Conservation (phyloP, 108 stramenopile species). For the Parietichytrium sp. region DNA sequence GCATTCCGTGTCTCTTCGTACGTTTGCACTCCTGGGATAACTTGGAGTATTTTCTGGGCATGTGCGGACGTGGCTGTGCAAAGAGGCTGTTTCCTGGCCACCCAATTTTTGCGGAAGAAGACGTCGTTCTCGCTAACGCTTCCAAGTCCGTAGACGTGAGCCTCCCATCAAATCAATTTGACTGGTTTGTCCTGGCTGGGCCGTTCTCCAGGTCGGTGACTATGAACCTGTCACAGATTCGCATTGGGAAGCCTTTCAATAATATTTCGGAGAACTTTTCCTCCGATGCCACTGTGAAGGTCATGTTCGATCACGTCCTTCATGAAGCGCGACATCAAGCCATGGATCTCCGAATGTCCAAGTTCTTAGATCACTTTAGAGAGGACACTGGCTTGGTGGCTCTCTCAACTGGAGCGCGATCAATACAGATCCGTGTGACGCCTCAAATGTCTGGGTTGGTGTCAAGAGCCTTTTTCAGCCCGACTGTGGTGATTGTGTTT, state of each 20-base stretch:
- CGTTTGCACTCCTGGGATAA: neutral
- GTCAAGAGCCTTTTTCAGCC: no score
- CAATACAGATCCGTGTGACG: no score
- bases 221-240: neutral
- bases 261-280: neutral
- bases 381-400: no score
- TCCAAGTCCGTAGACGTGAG: neutral
- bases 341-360: no score
- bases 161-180: neutral
- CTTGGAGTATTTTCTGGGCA: neutral
- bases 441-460: no score
- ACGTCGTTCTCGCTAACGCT: neutral
- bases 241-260: neutral
- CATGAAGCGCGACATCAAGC: no score
- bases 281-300: conserved; percentile 21
- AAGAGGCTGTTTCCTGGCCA: neutral
- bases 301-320: no score
- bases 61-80: neutral
- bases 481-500: no score
- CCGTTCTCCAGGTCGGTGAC: neutral
- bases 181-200: neutral
- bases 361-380: no score
- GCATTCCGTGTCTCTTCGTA: conserved; percentile 12
- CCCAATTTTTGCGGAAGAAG: no score
- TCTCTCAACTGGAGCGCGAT: no score